phyloP scores from a whole-genome alignment of 2,329 filamentous ascomycete genomes.

The Fusarium vanettenii region DNA sequence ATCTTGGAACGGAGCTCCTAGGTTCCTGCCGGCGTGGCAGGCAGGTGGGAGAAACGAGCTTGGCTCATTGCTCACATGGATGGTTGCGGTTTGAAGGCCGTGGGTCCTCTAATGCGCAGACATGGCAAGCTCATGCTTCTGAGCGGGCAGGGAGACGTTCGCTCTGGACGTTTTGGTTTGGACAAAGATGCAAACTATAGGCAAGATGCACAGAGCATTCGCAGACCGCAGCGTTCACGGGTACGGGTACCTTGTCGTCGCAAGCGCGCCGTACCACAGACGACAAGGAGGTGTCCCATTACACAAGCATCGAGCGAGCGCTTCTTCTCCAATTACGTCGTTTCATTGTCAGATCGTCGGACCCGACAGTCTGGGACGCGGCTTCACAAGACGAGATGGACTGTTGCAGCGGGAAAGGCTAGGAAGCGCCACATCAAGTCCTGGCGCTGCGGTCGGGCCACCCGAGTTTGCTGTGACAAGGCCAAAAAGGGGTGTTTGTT shows the following conservation, averaged over 20 bases:
- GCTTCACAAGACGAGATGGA: slow-evolving; percentile 39
- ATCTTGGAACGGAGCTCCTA: neutral
- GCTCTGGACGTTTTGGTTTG: neutral
- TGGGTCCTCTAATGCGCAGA: neutral
- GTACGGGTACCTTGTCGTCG: neutral
- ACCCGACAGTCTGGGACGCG: slow-evolving; percentile 41
- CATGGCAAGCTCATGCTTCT: neutral
- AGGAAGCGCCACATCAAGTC: slow-evolving; percentile 37
- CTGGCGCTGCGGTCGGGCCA: slow-evolving; percentile 18
- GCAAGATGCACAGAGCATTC: neutral
- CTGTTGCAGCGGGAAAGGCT: slow-evolving; percentile 35
- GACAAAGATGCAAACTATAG: neutral
- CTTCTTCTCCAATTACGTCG: slow-evolving; percentile 34
- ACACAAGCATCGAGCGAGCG: slow-evolving; percentile 15
- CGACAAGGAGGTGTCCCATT: neutral
- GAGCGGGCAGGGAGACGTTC: neutral
- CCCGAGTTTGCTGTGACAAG: neutral
- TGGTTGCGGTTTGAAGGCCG: neutral
- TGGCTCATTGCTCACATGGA: neutral
- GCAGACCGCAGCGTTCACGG: neutral
- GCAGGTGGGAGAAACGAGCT: neutral
- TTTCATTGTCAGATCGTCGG: slow-evolving; percentile 18
- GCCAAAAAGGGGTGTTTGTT: neutral
- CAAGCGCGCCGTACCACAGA: slow-evolving; percentile 16
- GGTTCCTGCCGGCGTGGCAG: neutral